Percentiles rank a stretch among this genome's conserved stretches.
These are phyloP conservation scores for Metschnikowia santaceciliae DNA, from an alignment of 805 yeast species.

Conservation along the genomic window DNA sequence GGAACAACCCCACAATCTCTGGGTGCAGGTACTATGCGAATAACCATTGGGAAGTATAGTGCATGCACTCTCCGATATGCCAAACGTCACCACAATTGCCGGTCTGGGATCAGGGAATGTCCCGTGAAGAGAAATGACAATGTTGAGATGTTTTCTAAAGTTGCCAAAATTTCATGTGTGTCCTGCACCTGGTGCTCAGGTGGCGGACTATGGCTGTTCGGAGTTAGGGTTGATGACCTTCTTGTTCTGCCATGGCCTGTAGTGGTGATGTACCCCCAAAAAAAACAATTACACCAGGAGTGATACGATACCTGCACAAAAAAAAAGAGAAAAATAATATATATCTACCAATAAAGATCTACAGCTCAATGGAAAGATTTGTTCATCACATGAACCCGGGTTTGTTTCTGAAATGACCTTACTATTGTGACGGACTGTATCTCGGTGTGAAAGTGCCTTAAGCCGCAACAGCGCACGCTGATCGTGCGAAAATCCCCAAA, in stretches of 20 bases:
- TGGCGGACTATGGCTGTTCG: no score
- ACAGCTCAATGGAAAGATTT: neutral
- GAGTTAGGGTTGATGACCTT: neutral
- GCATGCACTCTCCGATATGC: neutral
- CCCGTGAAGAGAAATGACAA: neutral
- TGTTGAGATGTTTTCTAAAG: neutral
- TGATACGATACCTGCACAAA: no score
- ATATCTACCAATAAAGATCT: neutral
- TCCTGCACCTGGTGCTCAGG: no score
- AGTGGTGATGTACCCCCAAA: neutral
- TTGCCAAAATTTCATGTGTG: no score
- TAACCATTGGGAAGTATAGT: neutral
- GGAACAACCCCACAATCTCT: neutral
- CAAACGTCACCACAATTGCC: neutral
- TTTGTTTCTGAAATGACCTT: no score
- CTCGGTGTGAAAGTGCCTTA: neutral
- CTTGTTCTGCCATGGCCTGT: neutral
- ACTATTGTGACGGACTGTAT: neutral
- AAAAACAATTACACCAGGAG: no score
- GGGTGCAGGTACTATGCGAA: neutral
- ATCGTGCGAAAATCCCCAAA: conserved; percentile 1
- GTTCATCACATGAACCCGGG: neutral
- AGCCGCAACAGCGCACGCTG: conserved; percentile 2
- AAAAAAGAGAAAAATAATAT: no score
- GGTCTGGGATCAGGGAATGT: neutral